Percentiles rank a stretch among this genome's conserved stretches.
These are phyloP conservation scores for Colletotrichum gigasporum DNA, from an alignment of 2,329 filamentous ascomycete genomes.

Conservation along the genomic window DNA sequence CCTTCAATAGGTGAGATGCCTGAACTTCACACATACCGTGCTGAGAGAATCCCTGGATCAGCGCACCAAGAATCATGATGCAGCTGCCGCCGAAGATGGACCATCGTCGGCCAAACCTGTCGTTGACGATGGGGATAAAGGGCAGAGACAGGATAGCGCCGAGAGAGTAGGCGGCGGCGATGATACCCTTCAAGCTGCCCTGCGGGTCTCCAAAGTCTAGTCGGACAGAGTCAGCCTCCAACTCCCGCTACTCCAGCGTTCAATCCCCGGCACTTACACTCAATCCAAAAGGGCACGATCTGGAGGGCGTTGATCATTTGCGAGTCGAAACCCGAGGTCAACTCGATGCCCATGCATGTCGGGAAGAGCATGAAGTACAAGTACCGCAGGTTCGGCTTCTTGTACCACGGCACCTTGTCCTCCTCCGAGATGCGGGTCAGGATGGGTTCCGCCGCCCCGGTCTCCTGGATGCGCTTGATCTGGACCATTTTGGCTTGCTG, in stretches of 20 bases:
- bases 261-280: conserved; percentile 39
- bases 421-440: conserved; percentile 44
- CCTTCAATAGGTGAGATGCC: no score
- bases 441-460: conserved; percentile 38
- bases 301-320: conserved; percentile 57
- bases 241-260: not conserved
- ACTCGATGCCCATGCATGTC: conserved; percentile 69
- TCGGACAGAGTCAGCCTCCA: conserved; percentile 12
- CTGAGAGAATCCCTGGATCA: conserved; percentile 62
- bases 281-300: conserved; percentile 46
- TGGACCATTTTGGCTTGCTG: conserved; percentile 18
- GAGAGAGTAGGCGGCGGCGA: conserved; percentile 67
- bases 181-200: conserved; percentile 60
- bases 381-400: conserved; percentile 65
- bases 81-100: conserved; percentile 64
- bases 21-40: conserved; percentile 54
- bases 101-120: conserved; percentile 64
- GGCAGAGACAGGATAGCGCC: conserved; percentile 68
- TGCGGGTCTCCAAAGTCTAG: conserved; percentile 55
- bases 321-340: conserved; percentile 56
- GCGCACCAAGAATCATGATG: conserved; percentile 63
- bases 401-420: conserved; percentile 60
- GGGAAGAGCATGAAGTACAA: conserved; percentile 68
- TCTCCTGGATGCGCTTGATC: conserved; percentile 24
- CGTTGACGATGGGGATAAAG: conserved; percentile 64